A percentile compares a stretch with the other conserved stretches of the same genome.
phyloP scores from a whole-genome alignment of 306 rosid genomes.

The Fagus crenata region DNA sequence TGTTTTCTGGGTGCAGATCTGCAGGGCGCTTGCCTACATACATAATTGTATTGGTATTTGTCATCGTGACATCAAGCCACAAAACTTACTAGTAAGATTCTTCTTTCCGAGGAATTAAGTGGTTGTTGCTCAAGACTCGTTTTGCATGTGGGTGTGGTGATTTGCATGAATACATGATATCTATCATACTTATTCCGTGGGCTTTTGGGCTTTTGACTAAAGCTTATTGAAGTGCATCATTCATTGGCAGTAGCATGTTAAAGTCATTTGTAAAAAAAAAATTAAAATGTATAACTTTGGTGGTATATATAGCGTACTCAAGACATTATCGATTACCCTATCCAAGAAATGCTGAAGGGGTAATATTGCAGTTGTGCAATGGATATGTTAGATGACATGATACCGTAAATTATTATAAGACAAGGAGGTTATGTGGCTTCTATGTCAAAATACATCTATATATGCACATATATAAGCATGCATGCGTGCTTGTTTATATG shows the following conservation, averaged over 20 bases:
- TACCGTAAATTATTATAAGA: not conserved
- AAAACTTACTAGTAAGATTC: constrained; percentile 83
- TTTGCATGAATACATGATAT: not conserved
- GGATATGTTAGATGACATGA: too few relatives aligned
- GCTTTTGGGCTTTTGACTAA: not conserved
- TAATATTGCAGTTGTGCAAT: too few relatives aligned
- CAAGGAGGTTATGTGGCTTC: not conserved
- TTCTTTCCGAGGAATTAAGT: not conserved
- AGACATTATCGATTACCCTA: not conserved
- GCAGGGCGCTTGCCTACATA: constrained; percentile 95
- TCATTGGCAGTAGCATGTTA: not conserved
- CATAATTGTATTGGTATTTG: constrained; percentile 95
- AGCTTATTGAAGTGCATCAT: not conserved
- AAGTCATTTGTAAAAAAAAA: not conserved
- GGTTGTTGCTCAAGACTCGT: constrained; percentile 5
- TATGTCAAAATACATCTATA: not conserved
- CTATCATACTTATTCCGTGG: not conserved
- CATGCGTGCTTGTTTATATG: not conserved
- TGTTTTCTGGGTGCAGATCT: constrained; percentile 63
- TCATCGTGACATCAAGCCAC: constrained; percentile 99
- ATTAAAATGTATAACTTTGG: not conserved
- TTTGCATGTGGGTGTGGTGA: not conserved
- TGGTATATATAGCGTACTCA: constrained; percentile 10
- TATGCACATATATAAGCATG: not conserved
- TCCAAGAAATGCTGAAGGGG: too few relatives aligned